Base-by-base conservation (phyloP, 108 stramenopile species). In the Conticribra guillardii region DNA sequence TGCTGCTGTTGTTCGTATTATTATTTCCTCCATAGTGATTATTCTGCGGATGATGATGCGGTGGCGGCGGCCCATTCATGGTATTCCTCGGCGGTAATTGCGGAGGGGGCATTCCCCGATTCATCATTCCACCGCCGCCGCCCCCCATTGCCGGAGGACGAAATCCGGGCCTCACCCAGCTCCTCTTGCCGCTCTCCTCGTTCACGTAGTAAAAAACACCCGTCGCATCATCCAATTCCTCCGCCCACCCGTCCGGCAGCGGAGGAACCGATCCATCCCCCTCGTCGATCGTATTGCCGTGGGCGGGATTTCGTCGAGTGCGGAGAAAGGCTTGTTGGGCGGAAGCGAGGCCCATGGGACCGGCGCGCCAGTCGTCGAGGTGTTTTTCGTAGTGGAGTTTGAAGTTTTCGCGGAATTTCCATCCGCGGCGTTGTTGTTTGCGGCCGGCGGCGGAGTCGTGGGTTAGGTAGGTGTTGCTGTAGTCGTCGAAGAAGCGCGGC, bases 401-500 rank as follows among this genome's bases (percentile, higher is more conserved):
- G 74, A 95, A 95, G 65, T 95, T 95, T 61, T 95, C 94, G 1
- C 94, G 82, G 69, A 95, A 95, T 48, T 95, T 95, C 94, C 94
- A 95, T 26, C 94, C 94, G 14, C 94, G 88, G 31, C 94, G 84
- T 71, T 95, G 94, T 64, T 95, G 94, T 57, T 95, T 95, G 27
- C 94, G 73, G 5, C 94, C 94, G 8, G 94, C 94, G 5, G 91
- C 86, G 66, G 82, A 84, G 70, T 95, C 94, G 65, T 95, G 94
- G 5, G 94, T 95, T 64, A 95, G 76, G 69, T 91, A 95, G 22
- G 91, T 91, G 71, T 90, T 91, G 67, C 87, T 88, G 61, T 95
- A 95, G 69, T 95, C 94, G 74, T 95, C 94, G 79, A 91, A 95
- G 82, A 95, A 95, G 16, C 94, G 85, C 26, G 94, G 94, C 94